Evolutionary conservation across 2,329 filamentous ascomycete species (phyloP), one percentile per base, ranked within the genome.

Genomic region (Sporothrix humicola): DNA sequence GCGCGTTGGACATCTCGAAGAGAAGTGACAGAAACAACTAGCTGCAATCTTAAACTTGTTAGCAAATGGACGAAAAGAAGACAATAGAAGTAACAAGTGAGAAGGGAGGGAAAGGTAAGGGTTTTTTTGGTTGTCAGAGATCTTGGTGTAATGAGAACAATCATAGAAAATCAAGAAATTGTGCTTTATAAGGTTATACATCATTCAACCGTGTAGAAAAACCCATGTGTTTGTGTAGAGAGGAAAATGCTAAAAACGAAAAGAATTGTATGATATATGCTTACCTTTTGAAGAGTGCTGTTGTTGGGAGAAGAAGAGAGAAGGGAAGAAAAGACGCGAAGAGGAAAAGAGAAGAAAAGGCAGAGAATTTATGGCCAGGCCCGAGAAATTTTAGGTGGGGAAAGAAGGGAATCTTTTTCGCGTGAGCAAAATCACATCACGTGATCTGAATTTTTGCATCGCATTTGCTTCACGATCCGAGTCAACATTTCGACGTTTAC

Each of bases 81-180:
- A 37, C n/a, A 9, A 66, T 3, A 20, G 26, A 44, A 26, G 13
- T 3, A 20, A 63, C 7, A 26, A 42, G 44, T 26, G 42, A 44
- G 15, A 9, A 9, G 15, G 26, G 17, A 66, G 42, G 48, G 61
- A 20, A 44, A 23, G 9, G 15, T 3, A 15, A 20, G 50, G 20
- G 31, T 61, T 46, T 59, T 63, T 58, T 42, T 42, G 59, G 66
- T 74, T 81, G 79, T 91, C 89, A 91, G 89, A 91, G 88, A 91
- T 91, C 89, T 91, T 91, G 89, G 89, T 91, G 87, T 89, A 87
- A 79, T 80, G 82, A 82, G 82, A 73, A 85, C 84, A 88, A 74
- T 88, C 87, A 89, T 82, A 81, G 81, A 26, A 82, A 79, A 76
- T 83, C 81, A 80, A 81, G 81, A 82, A 69, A 82, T 82, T 81